Evolutionary conservation across 768 basidiomycete species (phyloP).

Genomic region (Suillus clintonianus): DNA sequence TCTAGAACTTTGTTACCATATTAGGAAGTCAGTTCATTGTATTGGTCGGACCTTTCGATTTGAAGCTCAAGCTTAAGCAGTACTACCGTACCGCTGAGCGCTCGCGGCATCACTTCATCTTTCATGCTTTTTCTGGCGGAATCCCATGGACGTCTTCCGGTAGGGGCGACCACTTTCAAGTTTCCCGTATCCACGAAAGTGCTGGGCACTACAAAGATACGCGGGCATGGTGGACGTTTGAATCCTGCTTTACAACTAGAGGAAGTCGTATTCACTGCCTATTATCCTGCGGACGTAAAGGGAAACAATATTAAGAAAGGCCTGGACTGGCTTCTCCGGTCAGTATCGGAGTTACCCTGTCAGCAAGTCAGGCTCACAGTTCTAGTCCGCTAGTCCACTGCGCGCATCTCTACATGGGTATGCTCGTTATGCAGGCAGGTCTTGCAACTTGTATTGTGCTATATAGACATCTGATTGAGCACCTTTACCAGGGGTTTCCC

Average conservation of each 20-base stretch:
- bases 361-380: not conserved
- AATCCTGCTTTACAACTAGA: constrained; percentile 54
- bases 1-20: constrained; percentile 3
- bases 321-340: constrained; percentile 62
- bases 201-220: constrained; percentile 46
- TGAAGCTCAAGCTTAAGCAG: not conserved
- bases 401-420: constrained; percentile 50
- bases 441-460: not conserved
- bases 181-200: constrained; percentile 42
- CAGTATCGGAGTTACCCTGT: constrained; percentile 14
- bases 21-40: not conserved
- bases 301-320: constrained; percentile 36
- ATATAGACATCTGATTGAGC: not conserved
- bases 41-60: not conserved
- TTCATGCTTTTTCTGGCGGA: constrained; percentile 48
- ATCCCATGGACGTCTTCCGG: constrained; percentile 49
- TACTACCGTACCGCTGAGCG: not conserved
- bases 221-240: constrained; percentile 9
- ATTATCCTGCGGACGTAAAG: constrained; percentile 57
- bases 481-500: constrained; percentile 22
- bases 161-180: constrained; percentile 61
- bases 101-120: not conserved
- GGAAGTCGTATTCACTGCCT: constrained; percentile 65
- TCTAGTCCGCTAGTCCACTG: constrained; percentile 35
- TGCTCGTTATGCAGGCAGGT: constrained; percentile 48